phyloP scores from a whole-genome alignment of 768 basidiomycete genomes.

The Mrakia frigida region DNA sequence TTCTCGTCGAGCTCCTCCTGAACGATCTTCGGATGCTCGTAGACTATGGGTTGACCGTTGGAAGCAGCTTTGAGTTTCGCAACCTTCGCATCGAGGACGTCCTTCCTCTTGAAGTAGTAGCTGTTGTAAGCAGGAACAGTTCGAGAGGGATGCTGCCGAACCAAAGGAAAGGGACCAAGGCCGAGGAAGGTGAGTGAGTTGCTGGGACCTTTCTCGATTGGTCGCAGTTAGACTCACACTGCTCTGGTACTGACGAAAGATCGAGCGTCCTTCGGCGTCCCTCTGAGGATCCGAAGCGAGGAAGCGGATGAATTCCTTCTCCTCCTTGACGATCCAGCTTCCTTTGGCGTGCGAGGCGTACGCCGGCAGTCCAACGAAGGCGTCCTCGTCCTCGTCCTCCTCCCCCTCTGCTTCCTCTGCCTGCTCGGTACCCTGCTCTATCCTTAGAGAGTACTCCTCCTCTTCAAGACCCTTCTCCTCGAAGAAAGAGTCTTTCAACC shows the following conservation, averaged over 20 bases:
- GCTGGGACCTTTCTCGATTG: too few relatives aligned
- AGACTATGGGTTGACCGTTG: too few relatives aligned
- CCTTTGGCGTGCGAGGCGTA: too few relatives aligned
- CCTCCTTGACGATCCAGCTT: neutral
- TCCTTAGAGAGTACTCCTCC: too few relatives aligned
- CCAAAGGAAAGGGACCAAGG: too few relatives aligned
- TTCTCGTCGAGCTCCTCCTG: too few relatives aligned
- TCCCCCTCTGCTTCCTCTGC: too few relatives aligned
- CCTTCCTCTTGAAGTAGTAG: neutral
- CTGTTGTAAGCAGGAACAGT: neutral
- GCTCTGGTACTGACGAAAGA: neutral
- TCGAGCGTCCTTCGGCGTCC: too few relatives aligned
- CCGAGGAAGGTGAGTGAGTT: too few relatives aligned
- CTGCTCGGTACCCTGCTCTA: too few relatives aligned
- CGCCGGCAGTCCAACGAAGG: too few relatives aligned
- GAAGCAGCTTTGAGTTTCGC: neutral
- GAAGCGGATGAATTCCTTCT: neutral
- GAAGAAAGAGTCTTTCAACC: neutral
- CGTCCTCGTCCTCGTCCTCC: neutral
- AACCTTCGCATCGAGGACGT: neutral
- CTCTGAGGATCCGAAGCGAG: neutral
- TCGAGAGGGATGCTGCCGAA: neutral
- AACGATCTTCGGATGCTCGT: too few relatives aligned
- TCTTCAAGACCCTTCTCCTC: neutral
- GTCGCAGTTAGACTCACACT: neutral